Evolutionary conservation across 176 grass and related monocot genomes (phyloP).

Genomic region (maize (Zea mays)): DNA sequence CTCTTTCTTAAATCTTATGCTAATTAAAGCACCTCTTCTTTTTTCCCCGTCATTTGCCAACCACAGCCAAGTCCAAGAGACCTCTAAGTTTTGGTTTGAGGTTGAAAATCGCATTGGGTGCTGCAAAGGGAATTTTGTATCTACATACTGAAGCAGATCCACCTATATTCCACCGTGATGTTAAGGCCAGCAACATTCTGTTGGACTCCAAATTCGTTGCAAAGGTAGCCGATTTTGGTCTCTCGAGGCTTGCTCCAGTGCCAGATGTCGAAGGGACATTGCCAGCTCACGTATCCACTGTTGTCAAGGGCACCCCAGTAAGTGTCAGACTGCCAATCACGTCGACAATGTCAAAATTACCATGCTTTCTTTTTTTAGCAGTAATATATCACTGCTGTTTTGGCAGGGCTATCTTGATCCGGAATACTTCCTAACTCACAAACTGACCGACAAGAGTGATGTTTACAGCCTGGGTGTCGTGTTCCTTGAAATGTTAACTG

Average conservation of each 20-base stretch:
- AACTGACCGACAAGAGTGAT: constrained; percentile 91
- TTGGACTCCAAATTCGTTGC: constrained; percentile 74
- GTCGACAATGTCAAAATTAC: neutral
- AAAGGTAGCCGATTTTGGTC: constrained; percentile 95
- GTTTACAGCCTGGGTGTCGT: constrained; percentile 92
- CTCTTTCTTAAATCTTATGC: too few relatives aligned
- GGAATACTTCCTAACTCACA: constrained; percentile 88
- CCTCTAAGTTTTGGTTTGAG: constrained; percentile 57
- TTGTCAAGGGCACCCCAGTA: constrained; percentile 93
- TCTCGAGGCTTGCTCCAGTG: constrained; percentile 85
- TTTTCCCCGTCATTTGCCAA: too few relatives aligned
- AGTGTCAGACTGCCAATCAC: constrained; percentile 30
- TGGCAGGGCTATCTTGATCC: constrained; percentile 95
- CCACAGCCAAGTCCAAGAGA: constrained; percentile 44
- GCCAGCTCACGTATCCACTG: constrained; percentile 73
- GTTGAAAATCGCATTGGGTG: constrained; percentile 70
- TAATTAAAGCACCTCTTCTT: too few relatives aligned
- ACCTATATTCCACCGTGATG: constrained; percentile 95
- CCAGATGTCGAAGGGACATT: constrained; percentile 55
- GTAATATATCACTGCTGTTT: constrained; percentile 18
- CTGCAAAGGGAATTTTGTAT: constrained; percentile 86
- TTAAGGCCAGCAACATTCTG: constrained; percentile 94
- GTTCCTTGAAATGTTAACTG: constrained; percentile 81
- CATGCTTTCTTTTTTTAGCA: constrained; percentile 7
- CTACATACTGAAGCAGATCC: constrained; percentile 92